Evolutionary conservation across 306 rosid species (phyloP).

Genomic region (Hippophae gyantsensis): DNA sequence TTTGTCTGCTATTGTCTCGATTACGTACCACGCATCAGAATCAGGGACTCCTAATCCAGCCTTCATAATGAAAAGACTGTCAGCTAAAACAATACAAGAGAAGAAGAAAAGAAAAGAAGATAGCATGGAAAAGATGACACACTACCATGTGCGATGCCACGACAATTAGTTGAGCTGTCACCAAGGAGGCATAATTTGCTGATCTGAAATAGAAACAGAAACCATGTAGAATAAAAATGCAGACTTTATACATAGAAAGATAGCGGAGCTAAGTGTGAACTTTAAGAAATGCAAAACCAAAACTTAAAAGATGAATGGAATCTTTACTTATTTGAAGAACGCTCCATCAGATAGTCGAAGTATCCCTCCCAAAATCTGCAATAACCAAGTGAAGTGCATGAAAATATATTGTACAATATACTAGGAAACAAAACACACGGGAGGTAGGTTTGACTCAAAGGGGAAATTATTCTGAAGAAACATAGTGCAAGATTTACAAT

Average conservation of each 20-base stretch:
- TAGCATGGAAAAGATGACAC: constrained; percentile 22
- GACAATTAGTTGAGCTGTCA: constrained; percentile 69
- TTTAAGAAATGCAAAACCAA: not conserved
- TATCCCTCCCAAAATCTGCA: constrained; percentile 98
- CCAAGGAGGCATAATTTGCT: constrained; percentile 81
- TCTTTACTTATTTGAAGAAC: constrained; percentile 72
- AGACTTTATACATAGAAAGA: not conserved
- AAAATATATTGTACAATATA: constrained; percentile 4
- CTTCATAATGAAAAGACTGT: constrained; percentile 34
- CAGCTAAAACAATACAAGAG: constrained; percentile 6
- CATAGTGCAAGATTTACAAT: too few species aligned
- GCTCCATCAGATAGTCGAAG: constrained; percentile 88
- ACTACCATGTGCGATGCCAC: constrained; percentile 90
- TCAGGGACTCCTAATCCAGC: constrained; percentile 96
- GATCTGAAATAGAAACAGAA: constrained; percentile 38
- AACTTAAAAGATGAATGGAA: constrained; percentile 2
- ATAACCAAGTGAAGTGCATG: not conserved
- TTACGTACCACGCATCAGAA: constrained; percentile 88
- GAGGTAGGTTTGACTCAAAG: not conserved
- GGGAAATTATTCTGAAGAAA: not conserved
- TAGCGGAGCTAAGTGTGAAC: not conserved
- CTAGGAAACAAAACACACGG: not conserved
- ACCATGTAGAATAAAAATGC: constrained; percentile 7
- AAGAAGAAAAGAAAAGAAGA: constrained; percentile 1
- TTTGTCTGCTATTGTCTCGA: constrained; percentile 87